Conservation (phyloP, 257 asterid species). For the Ilex asprella region DNA sequence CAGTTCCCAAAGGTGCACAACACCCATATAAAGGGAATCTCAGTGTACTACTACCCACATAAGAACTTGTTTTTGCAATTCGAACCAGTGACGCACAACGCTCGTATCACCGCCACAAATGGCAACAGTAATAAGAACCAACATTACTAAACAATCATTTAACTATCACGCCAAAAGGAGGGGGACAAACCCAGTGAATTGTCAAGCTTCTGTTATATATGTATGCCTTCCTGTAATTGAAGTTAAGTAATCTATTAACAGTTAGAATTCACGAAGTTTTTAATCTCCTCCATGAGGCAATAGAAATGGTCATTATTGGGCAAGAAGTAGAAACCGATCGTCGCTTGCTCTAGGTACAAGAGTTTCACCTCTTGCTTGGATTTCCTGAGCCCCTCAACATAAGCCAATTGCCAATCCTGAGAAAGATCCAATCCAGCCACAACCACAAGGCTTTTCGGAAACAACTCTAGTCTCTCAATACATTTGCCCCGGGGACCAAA, state of each 20-base stretch:
- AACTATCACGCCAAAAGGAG: no score
- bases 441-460: constrained; percentile 11
- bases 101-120: no score
- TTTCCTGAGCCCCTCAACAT: constrained; percentile 4
- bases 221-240: background rate
- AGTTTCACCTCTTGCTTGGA: constrained; percentile 9
- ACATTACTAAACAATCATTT: no score
- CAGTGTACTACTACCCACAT: no score
- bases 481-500: constrained; percentile 7
- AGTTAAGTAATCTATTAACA: background rate
- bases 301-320: constrained; percentile 12
- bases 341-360: constrained; percentile 11
- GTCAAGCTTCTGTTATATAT: no score
- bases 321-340: constrained; percentile 12
- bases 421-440: constrained; percentile 12
- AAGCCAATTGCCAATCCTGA: constrained; percentile 16
- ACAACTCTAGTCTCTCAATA: background rate
- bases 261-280: background rate
- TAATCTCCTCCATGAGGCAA: constrained; percentile 10
- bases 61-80: no score
- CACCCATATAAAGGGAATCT: no score
- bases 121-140: no score
- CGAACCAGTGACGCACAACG: no score
- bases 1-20: no score
- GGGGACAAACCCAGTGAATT: no score